phyloP scores from a whole-genome alignment of 306 rosid species.

The Lagenaria siceraria region DNA sequence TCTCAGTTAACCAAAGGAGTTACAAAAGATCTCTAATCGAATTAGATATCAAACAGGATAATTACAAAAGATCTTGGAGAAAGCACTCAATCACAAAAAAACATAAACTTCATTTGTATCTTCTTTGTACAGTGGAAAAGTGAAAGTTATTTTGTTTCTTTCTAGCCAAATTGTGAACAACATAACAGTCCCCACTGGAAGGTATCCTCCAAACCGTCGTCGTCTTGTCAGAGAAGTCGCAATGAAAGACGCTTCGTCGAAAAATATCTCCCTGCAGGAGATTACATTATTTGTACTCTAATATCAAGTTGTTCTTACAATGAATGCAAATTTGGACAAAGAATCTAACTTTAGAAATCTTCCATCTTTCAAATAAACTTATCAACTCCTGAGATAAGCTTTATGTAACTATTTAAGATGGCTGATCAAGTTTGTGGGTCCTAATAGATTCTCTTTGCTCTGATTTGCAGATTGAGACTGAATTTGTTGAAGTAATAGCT shows the following conservation, averaged over 20 bases:
- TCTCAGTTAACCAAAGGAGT: background rate
- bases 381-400: background rate
- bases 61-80: background rate
- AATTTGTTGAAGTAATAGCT: constrained; percentile 82
- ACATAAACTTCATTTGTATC: background rate
- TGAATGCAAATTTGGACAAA: background rate
- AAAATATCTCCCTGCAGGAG: background rate
- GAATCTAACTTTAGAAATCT: background rate
- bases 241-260: background rate
- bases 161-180: background rate
- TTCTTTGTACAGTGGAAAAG: background rate
- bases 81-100: background rate
- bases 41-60: background rate
- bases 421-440: background rate
- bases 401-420: background rate
- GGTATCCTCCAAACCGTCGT: background rate
- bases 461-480: constrained; percentile 64
- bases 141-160: background rate
- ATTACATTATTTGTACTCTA: background rate
- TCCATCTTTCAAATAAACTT: background rate
- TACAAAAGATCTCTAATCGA: background rate
- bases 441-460: constrained; percentile 11
- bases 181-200: background rate
- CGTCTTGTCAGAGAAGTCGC: background rate
- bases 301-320: background rate